Conservation (phyloP, 2,329 filamentous ascomycete species). For the Cytospora mali region DNA sequence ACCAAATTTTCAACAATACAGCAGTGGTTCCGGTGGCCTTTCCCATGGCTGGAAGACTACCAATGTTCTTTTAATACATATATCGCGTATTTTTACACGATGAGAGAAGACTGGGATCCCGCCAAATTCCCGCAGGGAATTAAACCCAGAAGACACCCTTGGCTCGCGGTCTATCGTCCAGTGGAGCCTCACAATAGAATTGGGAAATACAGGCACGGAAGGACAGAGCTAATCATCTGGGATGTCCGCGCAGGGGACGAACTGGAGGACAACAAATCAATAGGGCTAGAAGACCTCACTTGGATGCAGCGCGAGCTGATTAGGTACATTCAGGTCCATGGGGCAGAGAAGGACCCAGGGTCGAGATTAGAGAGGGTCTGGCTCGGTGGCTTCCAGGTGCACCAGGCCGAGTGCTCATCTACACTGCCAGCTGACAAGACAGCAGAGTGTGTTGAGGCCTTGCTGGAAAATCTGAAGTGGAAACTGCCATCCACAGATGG, state of each 20-base stretch:
- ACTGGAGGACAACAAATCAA: constrained; percentile 27
- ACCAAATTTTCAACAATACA: constrained; percentile 37
- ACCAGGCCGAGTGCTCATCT: constrained; percentile 28
- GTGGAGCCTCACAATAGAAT: constrained; percentile 38
- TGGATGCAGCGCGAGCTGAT: constrained; percentile 51
- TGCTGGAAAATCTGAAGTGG: constrained; percentile 38
- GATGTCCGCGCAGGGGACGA: constrained; percentile 43
- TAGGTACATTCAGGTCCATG: constrained; percentile 38
- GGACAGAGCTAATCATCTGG: constrained; percentile 58
- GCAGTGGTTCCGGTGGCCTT: constrained; percentile 41
- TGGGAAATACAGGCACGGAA: constrained; percentile 15
- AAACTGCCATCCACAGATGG: constrained; percentile 41
- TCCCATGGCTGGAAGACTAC: constrained; percentile 30
- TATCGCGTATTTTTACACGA: constrained; percentile 55
- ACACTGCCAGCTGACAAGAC: constrained; percentile 47
- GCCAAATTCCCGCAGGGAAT: constrained; percentile 27
- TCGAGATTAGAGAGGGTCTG: constrained; percentile 48
- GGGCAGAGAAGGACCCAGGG: constrained; percentile 36
- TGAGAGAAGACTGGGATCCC: constrained; percentile 42
- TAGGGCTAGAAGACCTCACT: constrained; percentile 43
- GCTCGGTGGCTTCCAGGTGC: constrained; percentile 44
- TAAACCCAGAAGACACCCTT: constrained; percentile 46
- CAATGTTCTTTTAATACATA: constrained; percentile 40
- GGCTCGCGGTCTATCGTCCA: constrained; percentile 54
- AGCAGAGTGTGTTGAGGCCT: constrained; percentile 39